Conservation (phyloP, 495 filamentous ascomycete genomes). For the Astrothelium macrocarpum region DNA sequence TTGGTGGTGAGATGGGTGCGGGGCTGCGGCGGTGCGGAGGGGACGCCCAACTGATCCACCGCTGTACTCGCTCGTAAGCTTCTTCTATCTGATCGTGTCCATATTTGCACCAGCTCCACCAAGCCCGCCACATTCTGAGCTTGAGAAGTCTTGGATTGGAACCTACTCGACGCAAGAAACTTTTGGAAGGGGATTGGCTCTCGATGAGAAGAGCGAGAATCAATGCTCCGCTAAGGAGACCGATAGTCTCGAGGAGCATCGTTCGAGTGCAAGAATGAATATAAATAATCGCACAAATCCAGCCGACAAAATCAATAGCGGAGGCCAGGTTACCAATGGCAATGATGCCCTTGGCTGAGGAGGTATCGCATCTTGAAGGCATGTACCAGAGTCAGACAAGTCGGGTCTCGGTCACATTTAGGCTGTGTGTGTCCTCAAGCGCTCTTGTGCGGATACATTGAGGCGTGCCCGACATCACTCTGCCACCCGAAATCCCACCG, state of each 20-base stretch:
- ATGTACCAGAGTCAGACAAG: neutral
- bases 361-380: neutral
- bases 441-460: neutral
- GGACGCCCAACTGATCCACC: neutral
- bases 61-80: neutral
- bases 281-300: neutral
- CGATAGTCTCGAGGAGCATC: neutral
- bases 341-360: neutral
- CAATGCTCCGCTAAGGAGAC: neutral
- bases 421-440: too few relatives aligned
- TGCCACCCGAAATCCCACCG: neutral
- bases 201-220: neutral
- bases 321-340: neutral
- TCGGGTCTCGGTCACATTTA: too few relatives aligned
- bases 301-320: neutral
- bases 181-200: neutral
- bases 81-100: neutral
- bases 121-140: neutral
- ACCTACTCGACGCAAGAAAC: neutral
- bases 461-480: neutral
- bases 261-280: neutral
- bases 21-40: too few relatives aligned
- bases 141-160: neutral
- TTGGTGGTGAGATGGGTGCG: too few relatives aligned
- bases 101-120: neutral